Conservation (phyloP, 257 asterid species). For the Haberlea rhodopensis region DNA sequence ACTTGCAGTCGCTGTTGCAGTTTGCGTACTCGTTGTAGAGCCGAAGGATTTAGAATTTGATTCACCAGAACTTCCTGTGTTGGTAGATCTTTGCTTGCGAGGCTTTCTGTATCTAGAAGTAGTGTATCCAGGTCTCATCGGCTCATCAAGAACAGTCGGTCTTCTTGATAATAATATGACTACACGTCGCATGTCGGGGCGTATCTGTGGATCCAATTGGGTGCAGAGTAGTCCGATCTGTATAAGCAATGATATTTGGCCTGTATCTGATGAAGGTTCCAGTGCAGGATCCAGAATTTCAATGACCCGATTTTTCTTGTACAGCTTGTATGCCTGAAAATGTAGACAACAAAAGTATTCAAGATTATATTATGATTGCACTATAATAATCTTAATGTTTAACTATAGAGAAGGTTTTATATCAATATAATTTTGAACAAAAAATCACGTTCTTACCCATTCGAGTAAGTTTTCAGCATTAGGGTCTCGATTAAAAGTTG, state of each 20-base stretch:
- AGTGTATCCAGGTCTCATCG: conserved; percentile 69
- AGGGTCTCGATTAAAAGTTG: conserved; percentile 59
- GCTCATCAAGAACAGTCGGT: conserved; percentile 71
- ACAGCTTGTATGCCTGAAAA: conserved; percentile 70
- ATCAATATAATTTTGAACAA: background rate
- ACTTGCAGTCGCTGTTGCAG: conserved; percentile 40
- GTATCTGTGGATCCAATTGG: conserved; percentile 67
- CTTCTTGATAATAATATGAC: conserved; percentile 63
- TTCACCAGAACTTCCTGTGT: conserved; percentile 45
- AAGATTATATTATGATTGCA: background rate
- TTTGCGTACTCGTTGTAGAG: conserved; percentile 41
- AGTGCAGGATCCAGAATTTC: conserved; percentile 68
- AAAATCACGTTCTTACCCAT: conserved; percentile 60
- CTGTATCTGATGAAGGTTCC: conserved; percentile 48
- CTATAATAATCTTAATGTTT: background rate
- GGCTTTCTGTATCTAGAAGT: conserved; percentile 54
- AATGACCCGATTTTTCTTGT: conserved; percentile 62
- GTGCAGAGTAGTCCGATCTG: conserved; percentile 74
- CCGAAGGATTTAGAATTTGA: conserved; percentile 45
- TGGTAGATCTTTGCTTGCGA: conserved; percentile 33
- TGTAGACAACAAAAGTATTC: conserved; percentile 3
- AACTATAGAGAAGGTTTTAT: too few species aligned
- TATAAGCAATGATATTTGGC: conserved; percentile 47
- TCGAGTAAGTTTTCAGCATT: conserved; percentile 65
- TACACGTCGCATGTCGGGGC: conserved; percentile 82